Base-by-base conservation (phyloP, 1,284 basidiomycete genomes). In the Agroathelia rolfsii region DNA sequence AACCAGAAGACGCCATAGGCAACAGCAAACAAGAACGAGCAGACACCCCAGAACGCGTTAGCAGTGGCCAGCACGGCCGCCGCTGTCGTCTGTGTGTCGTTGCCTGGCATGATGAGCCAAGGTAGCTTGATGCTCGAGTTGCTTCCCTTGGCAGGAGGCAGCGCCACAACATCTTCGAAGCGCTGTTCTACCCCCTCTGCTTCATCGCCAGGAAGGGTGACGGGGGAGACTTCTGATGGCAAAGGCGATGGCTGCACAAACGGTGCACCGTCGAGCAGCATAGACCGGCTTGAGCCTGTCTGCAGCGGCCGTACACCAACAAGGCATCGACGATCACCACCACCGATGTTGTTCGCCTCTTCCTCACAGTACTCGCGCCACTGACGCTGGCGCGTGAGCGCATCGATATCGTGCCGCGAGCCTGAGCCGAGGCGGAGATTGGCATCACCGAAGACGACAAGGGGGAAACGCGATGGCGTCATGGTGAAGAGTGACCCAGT, bases 401-500 rank as follows among this genome's bases (percentile, higher is more conserved):
- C 51, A 35, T 74, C 72, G 16, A 74, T 47, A 24, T 56, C 56
- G 15, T 49, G 28, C 2, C 60, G 63, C 4, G 65, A 45, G 38
- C 44, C 39, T 12, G 43, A 44, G 41, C 52, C 41, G 25, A 47
- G 37, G 19, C 42, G 53, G 19, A 50, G 45, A 30, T 56, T 55
- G 9, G 61, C 53, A 38, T 64, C 64, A 3, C 72, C 69, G 47
- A 90, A 86, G 3, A 73, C 68, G 27, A 85, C 77, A 12, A 89
- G 64, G 1, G 86, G 87, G 49, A 69, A 90, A 11, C 63, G 66
- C 10, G 69, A 65, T 1, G 81, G 76, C 45, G 74, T 77, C 73
- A 90, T 76, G 16, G 81, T 83, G 39, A 74, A 90, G 1, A 89
- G 62, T 17, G 82, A 83, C 9, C 72, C 72, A 0, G 72, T 71